These are phyloP conservation scores for Ophiostoma ulmi DNA, from an alignment of 2,329 filamentous ascomycete genomes.

Conservation along the genomic window DNA sequence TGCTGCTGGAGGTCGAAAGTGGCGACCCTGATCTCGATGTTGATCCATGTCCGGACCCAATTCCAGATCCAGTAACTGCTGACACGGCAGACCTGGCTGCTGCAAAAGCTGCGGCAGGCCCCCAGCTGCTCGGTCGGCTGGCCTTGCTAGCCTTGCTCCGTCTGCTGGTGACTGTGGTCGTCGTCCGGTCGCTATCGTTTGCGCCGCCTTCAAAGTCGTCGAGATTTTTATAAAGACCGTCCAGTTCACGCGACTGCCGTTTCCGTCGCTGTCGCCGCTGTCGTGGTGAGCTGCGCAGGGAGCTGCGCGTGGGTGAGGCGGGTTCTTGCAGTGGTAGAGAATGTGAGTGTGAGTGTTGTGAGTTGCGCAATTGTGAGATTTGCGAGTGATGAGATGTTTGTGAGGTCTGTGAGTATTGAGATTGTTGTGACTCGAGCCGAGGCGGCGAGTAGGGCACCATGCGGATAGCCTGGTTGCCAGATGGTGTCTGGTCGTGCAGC, in stretches of 20 bases:
- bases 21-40: constrained; percentile 9
- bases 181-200: constrained; percentile 21
- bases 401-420: constrained; percentile 7
- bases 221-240: constrained; percentile 6
- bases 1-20: neutral
- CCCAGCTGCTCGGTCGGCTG: constrained; percentile 26
- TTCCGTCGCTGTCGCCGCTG: constrained; percentile 19
- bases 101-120: constrained; percentile 21
- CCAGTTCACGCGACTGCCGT: neutral
- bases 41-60: neutral
- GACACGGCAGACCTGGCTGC: constrained; percentile 15
- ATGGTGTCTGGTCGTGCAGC: constrained; percentile 40
- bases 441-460: constrained; percentile 48
- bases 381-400: neutral
- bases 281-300: constrained; percentile 18
- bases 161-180: constrained; percentile 13
- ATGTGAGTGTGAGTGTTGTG: constrained; percentile 13
- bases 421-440: constrained; percentile 32
- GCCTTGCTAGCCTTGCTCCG: constrained; percentile 13
- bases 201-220: constrained; percentile 15
- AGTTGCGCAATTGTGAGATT: neutral
- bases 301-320: neutral
- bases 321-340: neutral
- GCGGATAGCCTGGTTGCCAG: constrained; percentile 39
- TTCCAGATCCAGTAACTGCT: constrained; percentile 19